These are phyloP conservation scores for Diutina sp. DNA, from an alignment of 1,139 yeast genomes.

Conservation along the genomic window DNA sequence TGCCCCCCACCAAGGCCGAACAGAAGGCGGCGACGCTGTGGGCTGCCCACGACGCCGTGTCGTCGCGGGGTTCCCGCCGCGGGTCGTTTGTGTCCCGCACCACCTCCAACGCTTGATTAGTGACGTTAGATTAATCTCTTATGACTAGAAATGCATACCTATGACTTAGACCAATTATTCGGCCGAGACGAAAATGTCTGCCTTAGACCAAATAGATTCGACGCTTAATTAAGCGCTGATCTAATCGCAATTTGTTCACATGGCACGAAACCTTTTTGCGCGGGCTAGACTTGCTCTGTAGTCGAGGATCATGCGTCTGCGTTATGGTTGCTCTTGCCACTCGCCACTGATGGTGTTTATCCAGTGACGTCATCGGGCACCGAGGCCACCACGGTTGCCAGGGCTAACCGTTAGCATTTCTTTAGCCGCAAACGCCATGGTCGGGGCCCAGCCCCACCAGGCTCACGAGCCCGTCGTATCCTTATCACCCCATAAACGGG, in stretches of 20 bases:
- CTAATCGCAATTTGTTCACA: too few relatives aligned
- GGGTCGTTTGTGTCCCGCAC: not conserved
- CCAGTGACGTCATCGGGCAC: not conserved
- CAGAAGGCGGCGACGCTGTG: not conserved
- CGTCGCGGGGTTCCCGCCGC: not conserved
- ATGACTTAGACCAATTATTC: not conserved
- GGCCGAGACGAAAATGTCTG: not conserved
- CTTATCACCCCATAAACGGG: too few relatives aligned
- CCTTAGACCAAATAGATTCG: too few relatives aligned
- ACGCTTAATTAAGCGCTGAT: too few relatives aligned
- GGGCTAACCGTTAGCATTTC: not conserved
- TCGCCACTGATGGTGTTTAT: not conserved
- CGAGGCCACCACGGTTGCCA: not conserved
- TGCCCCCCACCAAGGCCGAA: constrained; percentile 15
- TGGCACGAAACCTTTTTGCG: too few relatives aligned
- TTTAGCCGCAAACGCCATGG: too few relatives aligned
- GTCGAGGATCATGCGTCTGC: not conserved
- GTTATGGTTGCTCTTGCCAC: not conserved
- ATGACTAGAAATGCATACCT: not conserved
- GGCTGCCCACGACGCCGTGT: not conserved
- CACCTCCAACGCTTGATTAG: not conserved
- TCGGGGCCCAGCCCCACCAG: too few relatives aligned
- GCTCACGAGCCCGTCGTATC: too few relatives aligned
- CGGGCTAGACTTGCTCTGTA: not conserved
- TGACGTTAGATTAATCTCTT: not conserved